Percentiles rank a stretch among this genome's conserved stretches.
phyloP scores from a whole-genome alignment of 2,329 filamentous ascomycete genomes.

The Didymella keratinophila region DNA sequence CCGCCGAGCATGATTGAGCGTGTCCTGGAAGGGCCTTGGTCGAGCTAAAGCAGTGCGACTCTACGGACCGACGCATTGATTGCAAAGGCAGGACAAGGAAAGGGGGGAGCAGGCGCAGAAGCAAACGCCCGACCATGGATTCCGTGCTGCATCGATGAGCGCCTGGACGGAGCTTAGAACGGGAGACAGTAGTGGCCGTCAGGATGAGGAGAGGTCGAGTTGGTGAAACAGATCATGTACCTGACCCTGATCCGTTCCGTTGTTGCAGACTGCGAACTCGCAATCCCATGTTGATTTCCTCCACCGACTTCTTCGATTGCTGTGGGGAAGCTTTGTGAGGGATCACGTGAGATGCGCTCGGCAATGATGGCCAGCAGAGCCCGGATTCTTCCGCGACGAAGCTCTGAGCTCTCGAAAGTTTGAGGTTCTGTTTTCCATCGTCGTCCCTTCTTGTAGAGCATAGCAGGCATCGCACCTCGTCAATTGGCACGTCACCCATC shows the following conservation, averaged over 20 bases:
- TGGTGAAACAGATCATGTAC: neutral
- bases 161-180: too few relatives aligned
- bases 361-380: neutral
- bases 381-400: conserved; percentile 15
- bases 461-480: conserved; percentile 13
- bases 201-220: neutral
- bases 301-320: neutral
- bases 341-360: conserved; percentile 5
- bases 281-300: neutral
- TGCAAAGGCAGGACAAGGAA: conserved; percentile 23
- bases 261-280: neutral
- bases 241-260: neutral
- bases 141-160: neutral
- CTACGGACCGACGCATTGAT: conserved; percentile 28
- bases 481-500: conserved; percentile 21
- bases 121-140: conserved; percentile 2
- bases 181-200: neutral
- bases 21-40: conserved; percentile 3
- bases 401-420: conserved; percentile 13
- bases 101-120: conserved; percentile 8
- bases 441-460: conserved; percentile 4
- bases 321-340: neutral
- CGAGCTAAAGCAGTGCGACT: conserved; percentile 27
- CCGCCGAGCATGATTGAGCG: conserved; percentile 11
- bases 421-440: conserved; percentile 17